phyloP scores from a whole-genome alignment of 768 basidiomycete genomes.

The Amanita molliuscula region DNA sequence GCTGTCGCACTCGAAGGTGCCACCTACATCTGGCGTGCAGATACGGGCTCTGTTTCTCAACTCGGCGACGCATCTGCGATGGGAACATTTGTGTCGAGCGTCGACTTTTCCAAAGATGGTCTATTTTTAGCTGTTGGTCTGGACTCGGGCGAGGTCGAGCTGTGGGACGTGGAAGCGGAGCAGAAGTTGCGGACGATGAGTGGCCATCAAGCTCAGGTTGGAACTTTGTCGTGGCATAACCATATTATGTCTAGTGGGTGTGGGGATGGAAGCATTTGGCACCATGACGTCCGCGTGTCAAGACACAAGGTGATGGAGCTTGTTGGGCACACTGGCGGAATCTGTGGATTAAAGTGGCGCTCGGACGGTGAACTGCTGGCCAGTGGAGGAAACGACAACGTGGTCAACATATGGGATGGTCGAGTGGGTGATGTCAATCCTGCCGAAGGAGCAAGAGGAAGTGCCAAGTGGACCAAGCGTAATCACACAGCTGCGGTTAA shows the following conservation, averaged over 20 bases:
- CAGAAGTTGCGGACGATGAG: conserved; percentile 84
- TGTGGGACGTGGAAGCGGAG: conserved; percentile 84
- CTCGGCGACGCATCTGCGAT: conserved; percentile 61
- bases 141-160: conserved; percentile 77
- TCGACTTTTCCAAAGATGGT: conserved; percentile 75
- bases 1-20: conserved; percentile 82
- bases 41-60: conserved; percentile 74
- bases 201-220: conserved; percentile 79
- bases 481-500: conserved; percentile 88
- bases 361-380: conserved; percentile 83
- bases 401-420: conserved; percentile 96
- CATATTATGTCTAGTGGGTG: conserved; percentile 86
- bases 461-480: conserved; percentile 83
- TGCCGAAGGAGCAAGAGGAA: conserved; percentile 38
- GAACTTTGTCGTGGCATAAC: conserved; percentile 77
- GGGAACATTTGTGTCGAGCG: conserved; percentile 63
- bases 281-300: conserved; percentile 87
- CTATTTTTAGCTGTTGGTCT: conserved; percentile 75
- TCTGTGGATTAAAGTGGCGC: conserved; percentile 89
- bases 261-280: conserved; percentile 90
- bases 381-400: conserved; percentile 95
- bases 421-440: conserved; percentile 44
- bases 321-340: conserved; percentile 83
- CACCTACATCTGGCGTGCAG: conserved; percentile 93
- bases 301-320: conserved; percentile 87